phyloP scores from a whole-genome alignment of 2,329 filamentous ascomycete genomes.

The Didymella pomorum region DNA sequence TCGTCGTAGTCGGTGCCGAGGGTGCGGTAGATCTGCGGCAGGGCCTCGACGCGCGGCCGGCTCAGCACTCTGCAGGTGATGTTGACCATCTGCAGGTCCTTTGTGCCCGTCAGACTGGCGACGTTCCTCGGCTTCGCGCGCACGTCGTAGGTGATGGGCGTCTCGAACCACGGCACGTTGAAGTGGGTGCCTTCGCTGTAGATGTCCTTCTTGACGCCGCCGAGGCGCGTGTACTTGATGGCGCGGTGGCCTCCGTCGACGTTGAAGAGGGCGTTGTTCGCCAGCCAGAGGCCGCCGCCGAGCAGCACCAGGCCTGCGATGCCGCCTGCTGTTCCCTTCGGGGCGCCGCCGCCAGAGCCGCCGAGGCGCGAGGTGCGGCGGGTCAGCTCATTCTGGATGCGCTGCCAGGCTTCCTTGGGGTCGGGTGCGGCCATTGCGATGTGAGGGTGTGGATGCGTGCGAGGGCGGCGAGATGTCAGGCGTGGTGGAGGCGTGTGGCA shows the following conservation, averaged over 20 bases:
- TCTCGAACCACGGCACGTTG: constrained; percentile 96
- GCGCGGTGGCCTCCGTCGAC: constrained; percentile 98
- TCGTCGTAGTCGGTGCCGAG: constrained; percentile 97
- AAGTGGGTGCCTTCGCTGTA: constrained; percentile 98
- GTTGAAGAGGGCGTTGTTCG: constrained; percentile 74
- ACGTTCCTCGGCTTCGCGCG: constrained; percentile 97
- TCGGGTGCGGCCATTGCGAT: constrained; percentile 55
- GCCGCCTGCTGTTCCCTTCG: constrained; percentile 64
- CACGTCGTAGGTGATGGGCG: constrained; percentile 95
- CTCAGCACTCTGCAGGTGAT: constrained; percentile 99
- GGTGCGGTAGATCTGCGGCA: constrained; percentile 97
- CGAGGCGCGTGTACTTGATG: constrained; percentile 95
- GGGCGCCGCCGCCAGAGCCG: constrained; percentile 57
- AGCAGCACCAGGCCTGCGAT: constrained; percentile 63
- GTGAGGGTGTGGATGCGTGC: no score
- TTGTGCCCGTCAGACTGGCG: constrained; percentile 95
- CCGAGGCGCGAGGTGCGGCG: constrained; percentile 56
- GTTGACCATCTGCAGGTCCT: constrained; percentile 99
- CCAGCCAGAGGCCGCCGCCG: constrained; percentile 62
- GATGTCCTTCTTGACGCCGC: constrained; percentile 94
- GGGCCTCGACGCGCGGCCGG: constrained; percentile 81
- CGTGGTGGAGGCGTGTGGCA: constrained; percentile 25
- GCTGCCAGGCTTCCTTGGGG: constrained; percentile 72
- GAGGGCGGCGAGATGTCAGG: not conserved
- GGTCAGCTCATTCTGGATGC: constrained; percentile 68